These are phyloP conservation scores for Kokia cookei DNA, from an alignment of 441 rosid species.

Conservation along the genomic window DNA sequence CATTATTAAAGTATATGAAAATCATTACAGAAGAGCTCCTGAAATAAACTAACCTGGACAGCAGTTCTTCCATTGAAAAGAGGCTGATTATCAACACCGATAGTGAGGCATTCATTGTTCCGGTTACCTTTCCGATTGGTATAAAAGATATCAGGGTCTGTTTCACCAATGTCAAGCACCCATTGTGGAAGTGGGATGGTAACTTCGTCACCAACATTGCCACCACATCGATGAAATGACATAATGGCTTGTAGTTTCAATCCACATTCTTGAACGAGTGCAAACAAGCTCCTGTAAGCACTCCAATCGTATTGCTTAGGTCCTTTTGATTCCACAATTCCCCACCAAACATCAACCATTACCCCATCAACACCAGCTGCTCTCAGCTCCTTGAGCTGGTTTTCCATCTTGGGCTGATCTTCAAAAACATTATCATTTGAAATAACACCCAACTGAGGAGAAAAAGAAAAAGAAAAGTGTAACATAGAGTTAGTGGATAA, in stretches of 20 bases:
- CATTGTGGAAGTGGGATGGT: conserved; percentile 66
- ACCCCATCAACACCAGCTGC: conserved; percentile 67
- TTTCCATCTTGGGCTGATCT: conserved; percentile 28
- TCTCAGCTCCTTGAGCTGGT: conserved; percentile 54
- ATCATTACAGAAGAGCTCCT: background rate
- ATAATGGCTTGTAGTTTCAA: conserved; percentile 68
- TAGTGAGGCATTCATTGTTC: conserved; percentile 51
- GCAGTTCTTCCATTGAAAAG: conserved; percentile 62
- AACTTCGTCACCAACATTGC: conserved; percentile 69
- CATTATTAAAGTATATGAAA: background rate
- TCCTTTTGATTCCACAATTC: conserved; percentile 53
- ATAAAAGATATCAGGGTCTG: conserved; percentile 59
- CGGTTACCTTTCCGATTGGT: conserved; percentile 49
- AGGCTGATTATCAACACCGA: conserved; percentile 59
- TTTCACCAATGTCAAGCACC: conserved; percentile 51
- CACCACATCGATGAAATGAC: conserved; percentile 88
- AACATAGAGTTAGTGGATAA: background rate
- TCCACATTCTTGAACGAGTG: conserved; percentile 36
- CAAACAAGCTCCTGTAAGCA: conserved; percentile 60
- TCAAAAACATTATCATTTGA: conserved; percentile 41
- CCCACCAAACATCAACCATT: conserved; percentile 88
- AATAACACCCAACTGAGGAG: conserved; percentile 54
- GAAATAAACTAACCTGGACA: conserved; percentile 36
- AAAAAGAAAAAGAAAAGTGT: background rate
- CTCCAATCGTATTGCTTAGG: conserved; percentile 60